These are phyloP conservation scores for Hebeloma cylindrosporum DNA, from an alignment of 768 basidiomycete genomes.

Conservation along the genomic window DNA sequence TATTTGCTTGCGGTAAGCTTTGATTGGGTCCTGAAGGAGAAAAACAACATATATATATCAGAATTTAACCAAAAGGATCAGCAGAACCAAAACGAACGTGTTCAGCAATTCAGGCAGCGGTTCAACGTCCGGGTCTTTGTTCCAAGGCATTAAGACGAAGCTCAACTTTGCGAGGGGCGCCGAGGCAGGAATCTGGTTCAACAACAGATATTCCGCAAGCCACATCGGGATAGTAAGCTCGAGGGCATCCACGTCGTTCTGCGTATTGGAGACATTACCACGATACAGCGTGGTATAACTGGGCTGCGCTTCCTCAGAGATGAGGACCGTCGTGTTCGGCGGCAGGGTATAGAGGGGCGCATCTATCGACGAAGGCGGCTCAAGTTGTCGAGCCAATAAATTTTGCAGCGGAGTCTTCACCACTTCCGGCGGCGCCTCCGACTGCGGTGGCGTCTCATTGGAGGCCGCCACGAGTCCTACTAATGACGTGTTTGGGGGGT, in stretches of 20 bases:
- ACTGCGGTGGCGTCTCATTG: conserved; percentile 25
- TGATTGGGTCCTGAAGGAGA: conserved; percentile 57
- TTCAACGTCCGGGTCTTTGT: conserved; percentile 55
- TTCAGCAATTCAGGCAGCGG: conserved; percentile 80
- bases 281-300: conserved; percentile 80
- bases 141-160: conserved; percentile 85
- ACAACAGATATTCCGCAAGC: conserved; percentile 84
- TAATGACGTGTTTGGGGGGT: conserved; percentile 29
- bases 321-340: conserved; percentile 60
- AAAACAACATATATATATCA: conserved; percentile 2
- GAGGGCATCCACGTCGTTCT: conserved; percentile 43
- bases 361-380: conserved; percentile 70
- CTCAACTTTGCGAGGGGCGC: conserved; percentile 73
- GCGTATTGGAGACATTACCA: conserved; percentile 58
- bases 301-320: conserved; percentile 78
- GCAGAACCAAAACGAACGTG: conserved; percentile 58
- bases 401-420: conserved; percentile 53
- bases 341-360: conserved; percentile 67
- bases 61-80: not conserved
- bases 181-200: conserved; percentile 54
- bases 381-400: conserved; percentile 54
- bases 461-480: no score
- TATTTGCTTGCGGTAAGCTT: conserved; percentile 88
- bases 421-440: conserved; percentile 27
- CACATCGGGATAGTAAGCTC: conserved; percentile 85